A percentile compares a stretch with the other conserved stretches of the same genome.
Conservation (phyloP, 2,329 filamentous ascomycete species). For the Ophiocordyceps camponoti-leonardi region DNA sequence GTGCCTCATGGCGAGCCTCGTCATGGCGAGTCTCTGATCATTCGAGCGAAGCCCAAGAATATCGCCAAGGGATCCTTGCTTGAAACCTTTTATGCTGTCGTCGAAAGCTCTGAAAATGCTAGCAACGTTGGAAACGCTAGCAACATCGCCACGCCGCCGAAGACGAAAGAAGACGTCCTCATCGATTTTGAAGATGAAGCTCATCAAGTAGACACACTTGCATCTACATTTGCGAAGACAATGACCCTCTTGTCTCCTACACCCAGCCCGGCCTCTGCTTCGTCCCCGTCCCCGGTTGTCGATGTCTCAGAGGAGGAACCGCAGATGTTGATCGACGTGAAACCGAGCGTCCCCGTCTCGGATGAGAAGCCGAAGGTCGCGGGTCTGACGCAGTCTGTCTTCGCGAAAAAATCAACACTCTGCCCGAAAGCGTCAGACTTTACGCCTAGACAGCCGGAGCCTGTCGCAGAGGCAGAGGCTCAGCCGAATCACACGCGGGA, state of each 20-base stretch:
- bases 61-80: constrained; percentile 3
- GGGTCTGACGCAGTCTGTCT: not conserved
- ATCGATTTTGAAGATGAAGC: not conserved
- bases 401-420: not conserved
- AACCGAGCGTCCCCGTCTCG: not conserved
- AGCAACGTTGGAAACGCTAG: not conserved
- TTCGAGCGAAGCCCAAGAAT: not conserved
- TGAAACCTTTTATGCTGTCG: constrained; percentile 6
- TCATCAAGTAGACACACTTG: too few species aligned
- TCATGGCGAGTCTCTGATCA: not conserved
- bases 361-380: not conserved
- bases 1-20: not conserved
- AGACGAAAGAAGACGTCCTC: not conserved
- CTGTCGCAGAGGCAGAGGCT: not conserved
- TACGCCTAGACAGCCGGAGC: not conserved
- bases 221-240: not conserved
- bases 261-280: not conserved
- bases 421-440: not conserved
- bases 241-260: not conserved
- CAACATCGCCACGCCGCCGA: not conserved
- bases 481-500: not conserved
- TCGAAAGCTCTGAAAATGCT: not conserved
- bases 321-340: not conserved
- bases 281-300: not conserved
- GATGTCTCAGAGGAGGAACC: not conserved